Evolutionary conservation across 2,329 filamentous ascomycete species (phyloP), one percentile per base, ranked within the genome.

Genomic region (Penicillium hordei): DNA sequence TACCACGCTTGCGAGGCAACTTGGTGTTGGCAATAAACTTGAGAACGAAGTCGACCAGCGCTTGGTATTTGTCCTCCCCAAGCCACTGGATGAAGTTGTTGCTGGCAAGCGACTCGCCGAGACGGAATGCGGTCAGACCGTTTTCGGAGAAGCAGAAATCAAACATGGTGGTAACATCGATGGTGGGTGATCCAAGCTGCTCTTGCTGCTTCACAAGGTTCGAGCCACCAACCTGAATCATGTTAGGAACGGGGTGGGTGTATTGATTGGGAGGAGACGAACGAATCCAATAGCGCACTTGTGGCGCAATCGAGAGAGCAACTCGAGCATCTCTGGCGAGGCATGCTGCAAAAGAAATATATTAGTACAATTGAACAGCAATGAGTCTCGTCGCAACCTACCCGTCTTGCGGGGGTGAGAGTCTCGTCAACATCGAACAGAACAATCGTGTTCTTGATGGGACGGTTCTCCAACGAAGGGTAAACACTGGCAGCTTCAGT

Each of bases 101-200:
- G 70, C 86, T 87, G 1, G 88, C 82, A 57, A 97, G 85, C 55
- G 84, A 82, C 74, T 87, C 78, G 69, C 93, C 94, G 70, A 93
- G 79, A 72, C 92, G 91, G 83, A 84, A 96, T 43, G 93, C 94
- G 1, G 90, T 95, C 66, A 99, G 86, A 12, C 94, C 94, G 79
- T 99, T 99, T 81, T 99, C 94, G 58, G 92, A 82, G 81, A 99
- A 99, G 85, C 89, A 94, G 81, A 91, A 99, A 82, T 99, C 94
- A 82, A 99, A 99, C 70, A 97, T 87, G 61, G 86, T 82, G 52
- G 87, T 92, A 60, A 97, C 93, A 67, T 81, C 75, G 66, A 88
- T 83, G 57, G 83, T 79, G 27, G 84, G 75, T 4, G 85, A 83
- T 74, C 92, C 92, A 61, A 97, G 85, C 80, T 97, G 93, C 78